Conservation (phyloP, 805 yeast species). For the Zygoascus biomembranicola region DNA sequence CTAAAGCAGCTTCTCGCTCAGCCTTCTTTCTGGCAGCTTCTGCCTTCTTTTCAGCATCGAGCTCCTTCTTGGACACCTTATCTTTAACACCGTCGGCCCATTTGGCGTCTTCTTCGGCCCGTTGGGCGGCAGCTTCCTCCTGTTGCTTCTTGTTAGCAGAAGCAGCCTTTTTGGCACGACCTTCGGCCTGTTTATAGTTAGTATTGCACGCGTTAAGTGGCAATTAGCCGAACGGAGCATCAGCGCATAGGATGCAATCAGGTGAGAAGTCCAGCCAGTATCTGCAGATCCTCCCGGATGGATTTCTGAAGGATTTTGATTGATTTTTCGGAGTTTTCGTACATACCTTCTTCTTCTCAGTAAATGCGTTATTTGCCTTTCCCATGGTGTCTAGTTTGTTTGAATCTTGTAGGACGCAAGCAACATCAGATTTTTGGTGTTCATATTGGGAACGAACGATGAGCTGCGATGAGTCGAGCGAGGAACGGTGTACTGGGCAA, state of each 20-base stretch:
- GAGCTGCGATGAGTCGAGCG: background rate
- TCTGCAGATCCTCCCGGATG: too few species aligned
- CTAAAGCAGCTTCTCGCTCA: slow-evolving; percentile 63
- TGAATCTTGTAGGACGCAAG: background rate
- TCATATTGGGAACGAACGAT: background rate
- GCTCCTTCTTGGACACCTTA: slow-evolving; percentile 56
- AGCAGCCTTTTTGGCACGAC: slow-evolving; percentile 61
- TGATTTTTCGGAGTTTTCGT: background rate
- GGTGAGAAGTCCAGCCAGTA: too few species aligned
- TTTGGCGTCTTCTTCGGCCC: slow-evolving; percentile 48
- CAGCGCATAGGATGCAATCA: background rate
- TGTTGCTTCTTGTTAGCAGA: slow-evolving; percentile 49
- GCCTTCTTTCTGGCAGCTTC: slow-evolving; percentile 74
- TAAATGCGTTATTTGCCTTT: slow-evolving; percentile 37
- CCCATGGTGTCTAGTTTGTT: slow-evolving; percentile 32
- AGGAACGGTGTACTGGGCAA: background rate
- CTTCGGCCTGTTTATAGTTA: slow-evolving; percentile 35
- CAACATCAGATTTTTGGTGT: background rate
- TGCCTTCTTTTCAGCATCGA: slow-evolving; percentile 58
- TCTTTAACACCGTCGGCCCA: slow-evolving; percentile 72
- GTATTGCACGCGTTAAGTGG: background rate
- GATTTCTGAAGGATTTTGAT: too few species aligned
- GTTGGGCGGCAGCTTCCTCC: slow-evolving; percentile 40
- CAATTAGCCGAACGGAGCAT: background rate
- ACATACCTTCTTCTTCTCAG: slow-evolving; percentile 39